Base-by-base conservation (phyloP, 192 early-diverging fungal species). In the Entrophospora sp. region DNA sequence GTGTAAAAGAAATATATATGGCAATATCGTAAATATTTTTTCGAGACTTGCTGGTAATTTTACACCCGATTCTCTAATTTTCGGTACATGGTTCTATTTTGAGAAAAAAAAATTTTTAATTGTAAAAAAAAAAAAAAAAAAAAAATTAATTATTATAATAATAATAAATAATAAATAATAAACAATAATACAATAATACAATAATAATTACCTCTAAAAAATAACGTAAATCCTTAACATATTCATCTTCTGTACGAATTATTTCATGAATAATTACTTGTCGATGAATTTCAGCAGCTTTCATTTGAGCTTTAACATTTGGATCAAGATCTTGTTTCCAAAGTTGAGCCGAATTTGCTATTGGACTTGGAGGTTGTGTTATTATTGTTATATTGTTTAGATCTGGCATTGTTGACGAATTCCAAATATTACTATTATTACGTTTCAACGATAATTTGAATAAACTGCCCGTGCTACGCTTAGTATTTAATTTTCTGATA, bases 191-290 rank as follows among this genome's bases (percentile, higher is more conserved):
- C 14, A 14, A 40, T 40, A 40, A 40, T 9, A 48, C 18, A n/a
- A 5, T n/a, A 9, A 48, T 24, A 38, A 18, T 1, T 63, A 63
- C 61, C 22, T 63, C 61, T 14, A 35, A 27, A 30, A 63, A 22
- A 28, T 63, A 63, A 10, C 18, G 13, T 9, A 48, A 7, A 63
- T 63, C 61, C 5, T 63, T 30, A 1, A 36, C 61, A 63, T 48
- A 63, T 6, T 24, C 61, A 20, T 48, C 34, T 46, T 63, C 61
- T 0, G 61, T 63, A 20, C 61, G 61, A 63, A 63, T 63, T 7
- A 63, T 63, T 46, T 63, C 61, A 24, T 35, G 48, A 1, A 63
- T 63, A 5, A 63, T n/a, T 63, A 48, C 61, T 48, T 63, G 61
- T 3, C 61, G 61, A 44, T 46, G 40, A 35, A 63, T 63, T 63